Evolutionary conservation across 805 yeast species (phyloP), one percentile per base, ranked within the genome.

Genomic region (Ogataea paraovalis): DNA sequence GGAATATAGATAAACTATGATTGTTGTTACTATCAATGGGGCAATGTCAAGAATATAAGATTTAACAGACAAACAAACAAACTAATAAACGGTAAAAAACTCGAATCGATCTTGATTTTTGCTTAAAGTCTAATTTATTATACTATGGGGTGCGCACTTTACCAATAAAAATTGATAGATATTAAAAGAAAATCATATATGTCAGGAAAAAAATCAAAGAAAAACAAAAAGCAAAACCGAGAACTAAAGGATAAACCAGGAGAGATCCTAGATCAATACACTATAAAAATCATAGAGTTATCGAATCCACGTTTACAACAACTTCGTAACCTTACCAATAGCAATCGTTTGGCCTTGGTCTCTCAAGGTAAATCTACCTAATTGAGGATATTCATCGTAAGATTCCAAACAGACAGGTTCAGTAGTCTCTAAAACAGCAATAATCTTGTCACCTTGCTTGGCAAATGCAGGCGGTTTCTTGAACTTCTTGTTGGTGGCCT

Each of bases 341-440:
- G 99, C 99, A 71, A 94, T 91, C 45, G 99, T 94, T 53, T 83
- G 83, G 66, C 98, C 99, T 74, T 94, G 98, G 72, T 94, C 99
- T 79, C 99, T 90, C 68, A 94, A 79, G 25, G 99, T 94, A 70
- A 94, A 94, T 72, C 99, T 84, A 67, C 99, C 99, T 62, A 94
- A 79, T 72, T 94, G 98, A 57, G 92, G 97, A 66, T 91, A 88
- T 65, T 88, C 95, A 58, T 76, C 83, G 68, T 85, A 94, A 41
- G 95, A 84, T 74, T 94, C 99, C 44, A 92, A 84, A 75, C 98
- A 94, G 34, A 94, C 87, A 21, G 97, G 92, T 58, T 82, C 90
- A 41, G 82, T 74, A 16, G 90, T 75, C 72, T 91, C 97, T 62
- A 94, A 75, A 39, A 85, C 80, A 30, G 97, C 99, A 67, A 94